These are phyloP conservation scores for Aspergillus puulaauensis DNA, from an alignment of 2,329 filamentous ascomycete species.

Conservation along the genomic window DNA sequence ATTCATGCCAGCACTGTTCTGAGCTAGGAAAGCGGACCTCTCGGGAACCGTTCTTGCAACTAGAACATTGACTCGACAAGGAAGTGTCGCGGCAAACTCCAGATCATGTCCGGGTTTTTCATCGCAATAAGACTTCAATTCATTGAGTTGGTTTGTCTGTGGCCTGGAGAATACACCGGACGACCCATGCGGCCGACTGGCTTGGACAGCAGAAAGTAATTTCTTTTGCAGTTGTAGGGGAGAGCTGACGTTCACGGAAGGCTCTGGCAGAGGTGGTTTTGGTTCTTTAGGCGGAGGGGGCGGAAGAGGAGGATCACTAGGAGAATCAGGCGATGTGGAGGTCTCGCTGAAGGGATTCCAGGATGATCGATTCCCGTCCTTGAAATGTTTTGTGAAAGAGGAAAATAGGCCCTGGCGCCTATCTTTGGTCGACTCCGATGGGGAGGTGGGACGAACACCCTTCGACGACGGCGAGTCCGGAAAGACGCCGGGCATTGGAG, in stretches of 20 bases:
- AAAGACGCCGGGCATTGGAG: slow-evolving; percentile 73
- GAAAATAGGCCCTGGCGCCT: slow-evolving; percentile 64
- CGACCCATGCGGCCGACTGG: slow-evolving; percentile 75
- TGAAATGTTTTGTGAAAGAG: slow-evolving; percentile 65
- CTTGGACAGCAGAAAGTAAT: slow-evolving; percentile 73
- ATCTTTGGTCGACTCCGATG: slow-evolving; percentile 31
- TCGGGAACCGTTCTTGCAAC: slow-evolving; percentile 57
- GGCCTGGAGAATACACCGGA: slow-evolving; percentile 71
- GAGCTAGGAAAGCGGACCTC: slow-evolving; percentile 58
- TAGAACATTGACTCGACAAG: slow-evolving; percentile 73
- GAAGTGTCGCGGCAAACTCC: slow-evolving; percentile 66
- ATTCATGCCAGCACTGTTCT: slow-evolving; percentile 63
- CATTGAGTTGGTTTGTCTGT: slow-evolving; percentile 70
- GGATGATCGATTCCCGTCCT: slow-evolving; percentile 51
- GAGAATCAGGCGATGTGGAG: slow-evolving; percentile 23
- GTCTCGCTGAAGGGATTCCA: slow-evolving; percentile 23
- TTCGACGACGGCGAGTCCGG: slow-evolving; percentile 61
- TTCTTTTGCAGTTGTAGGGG: slow-evolving; percentile 46
- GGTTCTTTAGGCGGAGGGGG: slow-evolving; percentile 41
- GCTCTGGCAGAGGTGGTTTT: slow-evolving; percentile 31
- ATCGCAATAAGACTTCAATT: slow-evolving; percentile 86
- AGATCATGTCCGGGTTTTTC: slow-evolving; percentile 72
- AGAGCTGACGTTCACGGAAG: slow-evolving; percentile 32
- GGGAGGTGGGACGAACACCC: slow-evolving; percentile 18
- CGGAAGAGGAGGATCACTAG: slow-evolving; percentile 37